These are phyloP conservation scores for Fagus crenata DNA, from an alignment of 306 rosid genomes.

Conservation along the genomic window DNA sequence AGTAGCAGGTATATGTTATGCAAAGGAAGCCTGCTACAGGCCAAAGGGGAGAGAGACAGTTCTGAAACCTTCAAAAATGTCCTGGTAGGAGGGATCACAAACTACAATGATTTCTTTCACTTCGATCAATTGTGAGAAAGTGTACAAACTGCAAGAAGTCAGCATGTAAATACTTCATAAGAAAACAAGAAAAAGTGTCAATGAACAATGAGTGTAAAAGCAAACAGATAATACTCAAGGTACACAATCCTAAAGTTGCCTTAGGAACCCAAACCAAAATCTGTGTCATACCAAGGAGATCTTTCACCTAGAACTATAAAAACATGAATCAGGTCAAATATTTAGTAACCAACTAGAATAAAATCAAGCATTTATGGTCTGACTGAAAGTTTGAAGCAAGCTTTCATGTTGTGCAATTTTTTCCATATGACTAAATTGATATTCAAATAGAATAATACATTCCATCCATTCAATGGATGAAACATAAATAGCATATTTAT, in stretches of 20 bases:
- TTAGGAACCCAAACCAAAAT: neutral
- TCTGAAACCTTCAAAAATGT: slow-evolving; percentile 66
- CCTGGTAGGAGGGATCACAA: slow-evolving; percentile 91
- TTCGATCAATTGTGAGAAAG: slow-evolving; percentile 64
- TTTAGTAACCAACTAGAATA: neutral
- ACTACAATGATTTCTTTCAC: slow-evolving; percentile 87
- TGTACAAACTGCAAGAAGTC: slow-evolving; percentile 64
- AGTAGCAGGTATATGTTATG: neutral
- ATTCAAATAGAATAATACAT: neutral
- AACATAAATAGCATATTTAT: neutral
- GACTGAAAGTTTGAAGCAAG: neutral
- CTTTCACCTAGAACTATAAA: slow-evolving; percentile 10
- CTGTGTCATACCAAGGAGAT: neutral
- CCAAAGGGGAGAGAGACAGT: neutral
- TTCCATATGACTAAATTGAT: neutral
- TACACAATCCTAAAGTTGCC: neutral
- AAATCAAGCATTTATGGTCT: neutral
- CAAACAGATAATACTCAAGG: slow-evolving; percentile 1
- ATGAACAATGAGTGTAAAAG: neutral
- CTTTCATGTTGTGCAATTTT: neutral
- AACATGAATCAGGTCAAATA: neutral
- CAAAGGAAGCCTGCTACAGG: slow-evolving; percentile 15
- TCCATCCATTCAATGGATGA: neutral
- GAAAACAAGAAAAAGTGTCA: slow-evolving; percentile 8
- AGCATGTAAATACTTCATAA: slow-evolving; percentile 20